Evolutionary conservation across 306 rosid species (phyloP).

Genomic region (Vachellia pachyceras): DNA sequence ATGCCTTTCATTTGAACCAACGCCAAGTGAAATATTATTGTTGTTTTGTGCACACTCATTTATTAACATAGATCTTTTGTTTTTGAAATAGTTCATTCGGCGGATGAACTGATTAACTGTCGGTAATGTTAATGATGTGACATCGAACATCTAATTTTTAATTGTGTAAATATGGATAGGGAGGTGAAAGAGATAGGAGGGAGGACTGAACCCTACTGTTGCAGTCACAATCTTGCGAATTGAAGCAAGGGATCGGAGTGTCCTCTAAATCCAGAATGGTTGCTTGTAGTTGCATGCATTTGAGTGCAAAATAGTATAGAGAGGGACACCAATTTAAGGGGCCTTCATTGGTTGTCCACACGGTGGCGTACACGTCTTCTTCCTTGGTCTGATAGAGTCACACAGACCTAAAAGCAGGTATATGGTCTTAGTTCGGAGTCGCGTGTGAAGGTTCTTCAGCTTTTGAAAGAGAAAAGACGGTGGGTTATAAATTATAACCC

Average conservation of each 20-base stretch:
- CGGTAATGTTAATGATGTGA: not conserved
- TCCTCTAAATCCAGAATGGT: not conserved
- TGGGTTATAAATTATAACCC: not conserved
- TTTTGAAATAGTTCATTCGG: too few species aligned
- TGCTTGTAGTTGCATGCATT: slow-evolving; percentile 33
- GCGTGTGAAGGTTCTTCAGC: not conserved
- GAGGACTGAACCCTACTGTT: not conserved
- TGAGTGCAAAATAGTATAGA: not conserved
- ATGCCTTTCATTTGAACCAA: not conserved
- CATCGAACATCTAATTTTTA: not conserved
- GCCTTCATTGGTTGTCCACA: not conserved
- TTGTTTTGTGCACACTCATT: not conserved
- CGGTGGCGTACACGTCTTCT: not conserved
- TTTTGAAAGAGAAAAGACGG: not conserved
- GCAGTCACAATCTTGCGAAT: not conserved
- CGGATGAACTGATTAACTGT: not conserved
- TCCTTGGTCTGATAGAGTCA: not conserved
- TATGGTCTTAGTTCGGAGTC: not conserved
- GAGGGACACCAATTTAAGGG: not conserved
- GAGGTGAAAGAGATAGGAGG: not conserved
- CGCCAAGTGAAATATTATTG: too few species aligned
- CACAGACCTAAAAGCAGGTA: not conserved
- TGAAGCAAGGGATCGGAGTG: slow-evolving; percentile 12
- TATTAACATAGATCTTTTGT: not conserved
- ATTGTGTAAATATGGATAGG: not conserved